Evolutionary conservation across 164 flowering plant genomes (phyloP).

Genomic region (Saururus chinensis): DNA sequence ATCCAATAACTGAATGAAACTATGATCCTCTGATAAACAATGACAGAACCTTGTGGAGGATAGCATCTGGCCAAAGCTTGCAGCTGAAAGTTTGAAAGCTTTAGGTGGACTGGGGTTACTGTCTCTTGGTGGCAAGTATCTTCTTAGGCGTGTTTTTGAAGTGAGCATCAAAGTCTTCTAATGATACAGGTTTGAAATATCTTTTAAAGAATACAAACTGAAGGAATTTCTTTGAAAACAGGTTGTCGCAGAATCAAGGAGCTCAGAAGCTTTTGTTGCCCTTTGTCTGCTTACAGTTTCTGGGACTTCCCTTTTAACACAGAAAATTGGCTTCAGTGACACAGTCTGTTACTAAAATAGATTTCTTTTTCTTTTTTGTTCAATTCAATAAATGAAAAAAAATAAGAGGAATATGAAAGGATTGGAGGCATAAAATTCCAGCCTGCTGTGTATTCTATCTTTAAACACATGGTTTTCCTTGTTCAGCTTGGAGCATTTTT

Average conservation of each 20-base stretch:
- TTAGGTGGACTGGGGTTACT: constrained; percentile 86
- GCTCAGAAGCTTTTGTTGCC: constrained; percentile 97
- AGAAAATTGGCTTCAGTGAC: constrained; percentile 93
- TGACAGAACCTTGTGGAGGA: constrained; percentile 56
- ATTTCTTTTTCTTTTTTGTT: too few relatives aligned
- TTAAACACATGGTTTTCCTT: background rate
- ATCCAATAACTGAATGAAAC: background rate
- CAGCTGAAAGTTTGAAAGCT: constrained; percentile 84
- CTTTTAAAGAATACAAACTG: constrained; percentile 5
- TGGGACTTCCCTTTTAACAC: constrained; percentile 94
- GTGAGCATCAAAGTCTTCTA: constrained; percentile 24
- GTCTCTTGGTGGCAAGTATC: constrained; percentile 81
- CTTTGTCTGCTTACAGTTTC: constrained; percentile 90
- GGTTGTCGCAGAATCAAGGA: constrained; percentile 98
- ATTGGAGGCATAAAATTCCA: too few relatives aligned
- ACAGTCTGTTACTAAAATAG: constrained; percentile 38
- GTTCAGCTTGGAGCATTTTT: constrained; percentile 97
- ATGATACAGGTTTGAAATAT: background rate
- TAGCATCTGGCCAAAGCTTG: constrained; percentile 92
- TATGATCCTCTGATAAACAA: background rate
- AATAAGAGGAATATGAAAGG: too few relatives aligned
- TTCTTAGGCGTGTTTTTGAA: constrained; percentile 91
- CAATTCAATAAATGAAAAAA: too few relatives aligned
- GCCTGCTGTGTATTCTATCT: background rate
- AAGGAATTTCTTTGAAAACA: constrained; percentile 11